Percentiles rank a stretch among this genome's conserved stretches.
These are phyloP conservation scores for Cymodocea nodosa DNA, from an alignment of 116 monocot genomes.

Conservation along the genomic window DNA sequence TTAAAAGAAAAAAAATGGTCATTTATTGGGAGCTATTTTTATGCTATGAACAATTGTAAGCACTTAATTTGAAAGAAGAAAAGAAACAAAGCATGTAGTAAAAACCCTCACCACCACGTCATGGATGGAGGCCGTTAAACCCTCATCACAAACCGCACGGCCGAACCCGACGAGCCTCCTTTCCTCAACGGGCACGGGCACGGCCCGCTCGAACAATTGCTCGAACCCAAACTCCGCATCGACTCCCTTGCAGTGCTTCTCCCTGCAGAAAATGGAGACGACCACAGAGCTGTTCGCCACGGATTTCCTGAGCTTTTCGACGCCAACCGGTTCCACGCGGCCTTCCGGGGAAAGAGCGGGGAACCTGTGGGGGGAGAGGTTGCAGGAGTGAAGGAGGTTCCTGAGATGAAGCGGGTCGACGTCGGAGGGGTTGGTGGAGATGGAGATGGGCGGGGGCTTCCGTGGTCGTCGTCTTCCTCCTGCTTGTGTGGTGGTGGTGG, in stretches of 20 bases:
- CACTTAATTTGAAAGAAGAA: not conserved
- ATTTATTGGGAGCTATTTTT: no score
- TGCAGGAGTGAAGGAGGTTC: constrained; percentile 37
- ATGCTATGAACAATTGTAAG: no score
- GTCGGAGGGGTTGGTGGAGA: constrained; percentile 44
- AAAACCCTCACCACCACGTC: constrained; percentile 65
- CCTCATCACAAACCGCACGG: constrained; percentile 66
- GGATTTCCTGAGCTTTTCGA: constrained; percentile 37
- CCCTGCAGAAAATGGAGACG: constrained; percentile 60
- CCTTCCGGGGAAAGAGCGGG: constrained; percentile 28
- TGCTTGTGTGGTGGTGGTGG: no score
- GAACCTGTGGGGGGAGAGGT: constrained; percentile 62
- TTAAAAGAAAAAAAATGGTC: no score
- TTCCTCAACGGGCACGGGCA: constrained; percentile 14
- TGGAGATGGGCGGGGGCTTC: constrained; percentile 41
- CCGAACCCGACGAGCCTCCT: constrained; percentile 60
- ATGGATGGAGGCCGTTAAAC: constrained; percentile 82
- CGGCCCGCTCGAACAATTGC: constrained; percentile 26
- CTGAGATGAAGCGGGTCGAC: constrained; percentile 47
- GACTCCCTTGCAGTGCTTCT: not conserved
- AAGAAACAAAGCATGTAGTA: not conserved
- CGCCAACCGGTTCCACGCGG: constrained; percentile 33
- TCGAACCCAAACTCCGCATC: constrained; percentile 23
- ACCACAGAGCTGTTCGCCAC: constrained; percentile 54
- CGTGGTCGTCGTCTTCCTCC: not conserved